These are phyloP conservation scores for Candida insectalens DNA, from an alignment of 805 yeast species.

Conservation along the genomic window DNA sequence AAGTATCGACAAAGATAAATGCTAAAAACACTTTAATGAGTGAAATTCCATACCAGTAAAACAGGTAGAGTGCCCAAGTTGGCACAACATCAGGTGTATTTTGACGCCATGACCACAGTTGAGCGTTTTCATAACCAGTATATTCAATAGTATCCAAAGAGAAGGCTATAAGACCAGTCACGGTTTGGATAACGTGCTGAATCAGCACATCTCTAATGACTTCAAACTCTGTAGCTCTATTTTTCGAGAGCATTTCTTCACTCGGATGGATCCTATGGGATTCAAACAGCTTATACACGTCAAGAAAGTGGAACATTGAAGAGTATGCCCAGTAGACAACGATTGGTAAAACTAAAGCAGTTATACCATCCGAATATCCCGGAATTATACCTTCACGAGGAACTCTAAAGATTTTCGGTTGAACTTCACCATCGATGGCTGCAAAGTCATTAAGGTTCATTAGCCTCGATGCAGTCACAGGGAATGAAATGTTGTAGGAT, in stretches of 20 bases:
- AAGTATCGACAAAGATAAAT: constrained; percentile 73
- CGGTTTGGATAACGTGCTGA: constrained; percentile 79
- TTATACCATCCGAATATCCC: constrained; percentile 2
- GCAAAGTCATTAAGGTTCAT: constrained; percentile 1
- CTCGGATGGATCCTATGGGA: constrained; percentile 86
- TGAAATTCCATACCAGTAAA: constrained; percentile 61
- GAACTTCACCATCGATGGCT: not conserved
- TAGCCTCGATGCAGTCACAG: not conserved
- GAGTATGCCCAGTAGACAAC: constrained; percentile 80
- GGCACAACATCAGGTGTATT: constrained; percentile 31
- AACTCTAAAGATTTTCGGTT: not conserved
- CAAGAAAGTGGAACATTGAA: constrained; percentile 63
- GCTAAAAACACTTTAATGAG: constrained; percentile 47
- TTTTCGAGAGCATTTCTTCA: constrained; percentile 69
- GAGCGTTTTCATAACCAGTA: constrained; percentile 39
- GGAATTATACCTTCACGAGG: constrained; percentile 1
- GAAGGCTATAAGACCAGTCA: constrained; percentile 51
- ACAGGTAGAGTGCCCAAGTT: constrained; percentile 33
- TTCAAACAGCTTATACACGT: constrained; percentile 67
- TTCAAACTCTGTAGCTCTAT: constrained; percentile 58
- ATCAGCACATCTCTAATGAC: constrained; percentile 75
- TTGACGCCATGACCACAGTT: constrained; percentile 37
- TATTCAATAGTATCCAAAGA: constrained; percentile 45
- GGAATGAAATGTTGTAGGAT: not conserved
- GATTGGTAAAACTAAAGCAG: constrained; percentile 38